A percentile compares a stretch with the other conserved stretches of the same genome.
phyloP scores from a whole-genome alignment of 148 eudicot genomes.

The Chenopodium berlandieri region DNA sequence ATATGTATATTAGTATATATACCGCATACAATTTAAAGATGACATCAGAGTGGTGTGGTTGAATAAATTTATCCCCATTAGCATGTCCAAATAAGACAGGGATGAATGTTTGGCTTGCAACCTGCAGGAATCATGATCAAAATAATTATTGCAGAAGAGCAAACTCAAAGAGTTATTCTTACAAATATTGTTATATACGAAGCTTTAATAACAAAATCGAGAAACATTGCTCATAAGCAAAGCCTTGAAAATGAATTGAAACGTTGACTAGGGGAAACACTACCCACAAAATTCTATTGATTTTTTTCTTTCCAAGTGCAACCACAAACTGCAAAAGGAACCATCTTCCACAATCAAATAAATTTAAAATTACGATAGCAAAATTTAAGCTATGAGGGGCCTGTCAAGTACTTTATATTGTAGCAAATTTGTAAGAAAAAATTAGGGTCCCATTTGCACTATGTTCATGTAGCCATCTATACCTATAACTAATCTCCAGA shows the following conservation, averaged over 20 bases:
- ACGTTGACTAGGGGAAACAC: not conserved
- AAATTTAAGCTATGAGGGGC: too few relatives aligned
- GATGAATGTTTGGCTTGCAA: slow-evolving; percentile 69
- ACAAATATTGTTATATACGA: too few relatives aligned
- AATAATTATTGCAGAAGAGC: not conserved
- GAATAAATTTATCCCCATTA: slow-evolving; percentile 77
- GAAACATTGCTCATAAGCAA: not conserved
- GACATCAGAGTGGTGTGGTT: slow-evolving; percentile 71
- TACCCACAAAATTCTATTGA: not conserved
- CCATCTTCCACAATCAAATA: too few relatives aligned
- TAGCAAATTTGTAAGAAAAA: too few relatives aligned
- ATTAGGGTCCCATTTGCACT: too few relatives aligned
- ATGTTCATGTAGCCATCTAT: too few relatives aligned
- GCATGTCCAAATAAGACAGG: slow-evolving; percentile 94
- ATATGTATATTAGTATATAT: slow-evolving; percentile 7
- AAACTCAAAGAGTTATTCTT: not conserved
- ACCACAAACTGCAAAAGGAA: not conserved
- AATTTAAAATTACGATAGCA: too few relatives aligned
- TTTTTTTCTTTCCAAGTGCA: not conserved
- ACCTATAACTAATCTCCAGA: too few relatives aligned
- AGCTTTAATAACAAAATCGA: not conserved
- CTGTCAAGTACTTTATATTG: too few relatives aligned
- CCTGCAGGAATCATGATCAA: slow-evolving; percentile 41
- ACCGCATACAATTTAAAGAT: slow-evolving; percentile 72
- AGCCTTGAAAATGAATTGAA: not conserved